Base-by-base conservation (phyloP, 139 green algal genomes). In the Tetradesmus lagerheimii region DNA sequence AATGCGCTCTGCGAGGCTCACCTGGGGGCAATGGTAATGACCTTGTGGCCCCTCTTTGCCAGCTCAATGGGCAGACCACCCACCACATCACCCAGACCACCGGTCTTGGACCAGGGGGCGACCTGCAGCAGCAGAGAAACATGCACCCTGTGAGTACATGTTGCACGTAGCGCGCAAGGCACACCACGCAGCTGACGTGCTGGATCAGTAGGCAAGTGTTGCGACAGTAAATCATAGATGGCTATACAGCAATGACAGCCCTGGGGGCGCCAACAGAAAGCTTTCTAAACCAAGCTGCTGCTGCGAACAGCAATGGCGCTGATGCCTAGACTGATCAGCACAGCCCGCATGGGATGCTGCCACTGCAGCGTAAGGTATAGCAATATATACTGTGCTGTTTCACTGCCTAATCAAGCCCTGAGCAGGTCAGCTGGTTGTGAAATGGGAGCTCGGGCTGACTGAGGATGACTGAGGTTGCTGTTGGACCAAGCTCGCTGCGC, bases 21-120 rank as follows among this genome's bases (percentile, higher is more conserved):
- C 94, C 97, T 93, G 23, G 98, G 98, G 0, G 98, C 93, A 77
- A 99, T 97, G 41, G 96, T 97, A 90, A 99, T 98, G 18, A 99
- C 98, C 50, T 95, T 96, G 96, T 99, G 98, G 11, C 98, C 98
- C 31, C 97, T 95, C 94, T 97, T 97, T 45, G 94, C 94, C 41
- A 99, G 92, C 88, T 97, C 97, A 18, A 98, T 94, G 31, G 97
- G 97, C 35, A 99, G 95, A 18, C 96, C 97, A 15, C 92, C 90
- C 18, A 96, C 91, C 25, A 98, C 95, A 90, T 98, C 96, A 41
- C 96, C 95, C n/a, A 97, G 91, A n/a, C 95, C 96, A 53, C 96
- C 96, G n/a, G 96, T 98, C 94, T 99, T 99, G 88, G 81, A 94
- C 96, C 96, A 98, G 1, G 97, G 97, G 1, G 96, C 91, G 0